phyloP scores from a whole-genome alignment of 1,284 basidiomycete genomes.

The Flammula alnicola region DNA sequence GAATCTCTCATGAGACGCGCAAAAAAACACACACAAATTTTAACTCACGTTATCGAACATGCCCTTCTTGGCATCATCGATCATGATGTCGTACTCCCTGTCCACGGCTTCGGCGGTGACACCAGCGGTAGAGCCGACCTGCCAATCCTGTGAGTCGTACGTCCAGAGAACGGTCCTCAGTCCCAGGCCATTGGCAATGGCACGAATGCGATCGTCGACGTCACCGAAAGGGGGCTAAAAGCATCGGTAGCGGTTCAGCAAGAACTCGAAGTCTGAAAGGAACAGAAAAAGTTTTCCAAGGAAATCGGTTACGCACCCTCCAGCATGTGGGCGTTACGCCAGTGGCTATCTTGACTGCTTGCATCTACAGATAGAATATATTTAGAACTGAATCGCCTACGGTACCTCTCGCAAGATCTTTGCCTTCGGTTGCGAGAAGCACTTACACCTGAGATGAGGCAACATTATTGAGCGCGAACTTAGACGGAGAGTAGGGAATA shows the following conservation, averaged over 20 bases:
- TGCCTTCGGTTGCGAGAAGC: too few species aligned
- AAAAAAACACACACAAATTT: conserved; percentile 32
- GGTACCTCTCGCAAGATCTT: too few species aligned
- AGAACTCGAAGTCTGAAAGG: too few species aligned
- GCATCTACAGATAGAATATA: conserved; percentile 34
- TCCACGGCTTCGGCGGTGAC: conserved; percentile 48
- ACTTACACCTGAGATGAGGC: too few species aligned
- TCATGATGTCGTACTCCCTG: conserved; percentile 44
- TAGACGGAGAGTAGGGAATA: conserved; percentile 6
- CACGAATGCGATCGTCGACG: conserved; percentile 71
- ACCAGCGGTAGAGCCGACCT: conserved; percentile 47
- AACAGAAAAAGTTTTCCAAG: not conserved
- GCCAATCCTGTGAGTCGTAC: conserved; percentile 77
- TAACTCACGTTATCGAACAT: conserved; percentile 39
- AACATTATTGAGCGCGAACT: too few species aligned
- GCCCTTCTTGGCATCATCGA: conserved; percentile 42
- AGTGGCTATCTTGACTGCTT: conserved; percentile 55
- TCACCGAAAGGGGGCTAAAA: conserved; percentile 64
- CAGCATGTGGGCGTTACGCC: conserved; percentile 74
- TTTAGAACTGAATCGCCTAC: too few species aligned
- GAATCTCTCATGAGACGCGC: not conserved
- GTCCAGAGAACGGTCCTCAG: conserved; percentile 66
- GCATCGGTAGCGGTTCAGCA: not conserved
- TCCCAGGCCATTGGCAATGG: conserved; percentile 61
- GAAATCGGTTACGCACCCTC: conserved; percentile 44